Base-by-base conservation (phyloP, 148 eudicot species). In the Arctostaphylos glauca region DNA sequence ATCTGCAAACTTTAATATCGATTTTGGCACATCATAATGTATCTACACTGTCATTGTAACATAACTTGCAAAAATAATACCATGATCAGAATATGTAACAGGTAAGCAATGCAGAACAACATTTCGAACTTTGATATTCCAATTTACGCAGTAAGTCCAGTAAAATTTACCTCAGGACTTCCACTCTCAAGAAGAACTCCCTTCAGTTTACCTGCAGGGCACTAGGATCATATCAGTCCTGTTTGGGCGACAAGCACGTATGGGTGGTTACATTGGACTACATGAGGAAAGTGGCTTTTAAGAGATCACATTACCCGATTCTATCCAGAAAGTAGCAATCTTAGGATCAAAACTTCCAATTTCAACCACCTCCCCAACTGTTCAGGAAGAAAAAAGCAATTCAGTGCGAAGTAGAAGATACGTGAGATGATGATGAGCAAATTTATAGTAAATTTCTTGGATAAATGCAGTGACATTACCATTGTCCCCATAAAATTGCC, bases 401-500 rank as follows among this genome's bases (percentile, higher is more conserved):
- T 66, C 9, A 80, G 83, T 62, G 16, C 43, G 46, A 85, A 78
- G n/a, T 48, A 82, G 14, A 76, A 48, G 50, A 79, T 15, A 19
- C 56, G 14, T 75, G 47, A 15, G 59, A 44, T 13, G 53, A 81
- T n/a, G 4, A 38, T 15, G 25, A 41, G 12, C 58, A 85, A 70
- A 71, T 12, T 9, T 52, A 52, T 9, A 12, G 23, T 31, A 66
- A 38, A 75, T 19, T 48, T 52, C 67, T 50, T 19, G 79, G 44
- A 12, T 53, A 31, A 38, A 31, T 43, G 64, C 80, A 82, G 52
- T 41, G 72, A 52, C 81, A 83, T 83, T 85, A 96, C 99, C 99
- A 83, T 90, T 94, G 93, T 96, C 99, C 73, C 99, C 99, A 81
- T 87, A 93, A 83, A 96, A 96, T 67, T 96, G 99, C 99, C 99